Evolutionary conservation across 495 filamentous ascomycete species (phyloP).

Genomic region (Penicillium bovifimosum): DNA sequence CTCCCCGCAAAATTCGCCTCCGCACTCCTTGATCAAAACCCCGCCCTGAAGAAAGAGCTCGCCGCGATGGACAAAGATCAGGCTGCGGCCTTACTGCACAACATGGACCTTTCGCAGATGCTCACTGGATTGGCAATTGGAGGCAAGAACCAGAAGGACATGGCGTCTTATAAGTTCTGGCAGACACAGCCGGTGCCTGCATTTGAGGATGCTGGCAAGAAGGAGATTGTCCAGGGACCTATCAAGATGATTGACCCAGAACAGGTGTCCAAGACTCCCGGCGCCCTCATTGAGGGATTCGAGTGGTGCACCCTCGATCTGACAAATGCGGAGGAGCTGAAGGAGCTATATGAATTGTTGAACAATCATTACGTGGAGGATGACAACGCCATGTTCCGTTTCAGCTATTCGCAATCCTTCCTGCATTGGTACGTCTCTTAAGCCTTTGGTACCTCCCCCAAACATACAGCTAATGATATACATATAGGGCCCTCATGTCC

Average conservation of each 20-base stretch:
- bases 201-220: slow-evolving; percentile 53
- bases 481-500: slow-evolving; percentile 77
- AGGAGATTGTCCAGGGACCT: slow-evolving; percentile 48
- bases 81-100: slow-evolving; percentile 59
- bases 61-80: slow-evolving; percentile 40
- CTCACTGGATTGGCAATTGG: slow-evolving; percentile 70
- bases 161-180: slow-evolving; percentile 98
- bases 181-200: slow-evolving; percentile 89
- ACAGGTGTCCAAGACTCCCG: slow-evolving; percentile 65
- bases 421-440: slow-evolving; percentile 64
- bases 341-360: slow-evolving; percentile 83
- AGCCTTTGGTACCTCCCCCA: not conserved
- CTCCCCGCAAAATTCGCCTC: slow-evolving; percentile 41
- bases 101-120: slow-evolving; percentile 70
- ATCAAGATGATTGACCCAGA: slow-evolving; percentile 70
- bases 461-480: slow-evolving; percentile 11
- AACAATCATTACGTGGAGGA: slow-evolving; percentile 96
- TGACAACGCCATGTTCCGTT: slow-evolving; percentile 91
- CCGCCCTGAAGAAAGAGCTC: slow-evolving; percentile 45
- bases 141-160: slow-evolving; percentile 89
- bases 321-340: slow-evolving; percentile 58
- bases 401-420: slow-evolving; percentile 86
- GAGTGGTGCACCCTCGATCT: slow-evolving; percentile 94
- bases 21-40: slow-evolving; percentile 44
- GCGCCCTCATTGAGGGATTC: slow-evolving; percentile 65